Evolutionary conservation across 1,139 yeast species (phyloP), one percentile per base, ranked within the genome.

Genomic region (Scheffersomyces segobiensis): DNA sequence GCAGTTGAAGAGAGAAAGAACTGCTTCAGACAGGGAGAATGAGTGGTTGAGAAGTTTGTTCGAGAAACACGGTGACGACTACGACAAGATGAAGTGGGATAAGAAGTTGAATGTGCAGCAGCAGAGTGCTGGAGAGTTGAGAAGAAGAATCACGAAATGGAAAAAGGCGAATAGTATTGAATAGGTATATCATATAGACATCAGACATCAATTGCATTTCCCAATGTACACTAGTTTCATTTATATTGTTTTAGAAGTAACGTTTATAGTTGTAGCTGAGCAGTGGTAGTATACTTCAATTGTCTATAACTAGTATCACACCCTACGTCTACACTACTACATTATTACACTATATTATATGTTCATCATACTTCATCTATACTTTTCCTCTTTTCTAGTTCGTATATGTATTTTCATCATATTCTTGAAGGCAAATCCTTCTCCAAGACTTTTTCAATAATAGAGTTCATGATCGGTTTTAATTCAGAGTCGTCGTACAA

Each of bases 21-120:
- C 73, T 52, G 89, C 86, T 65, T 86, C 93, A 57, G 88, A 83
- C 52, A 79, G 97, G 66, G 98, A 95, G 73, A 76, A 73, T 54
- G 89, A 83, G 49, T 92, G 97, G 97, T 74, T 92, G 52, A 75
- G 74, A 56, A 74, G 75, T 24, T 79, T 95, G 55, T 82, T 87
- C 60, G 85, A 84, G 42, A 92, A 91, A 73, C 87, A 95, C 70
- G 98, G 98, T 20, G 96, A 93, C 62, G 89, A 95, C 71, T 93
- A 87, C 71, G 88, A 85, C 55, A 90, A 87, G 67, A 95, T 96
- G 98, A 89, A 87, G 71, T 89, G 97, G 90, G 99, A 95, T 71
- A 86, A 84, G 76, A 90, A 89, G 72, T 80, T 93, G 62, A 95
- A 95, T 71, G 83, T 89, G 2, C 85, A 84, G 74, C 98, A 93